Base-by-base conservation (phyloP, 1,139 yeast genomes). In the Hyphopichia wangnamkhiaoensis region DNA sequence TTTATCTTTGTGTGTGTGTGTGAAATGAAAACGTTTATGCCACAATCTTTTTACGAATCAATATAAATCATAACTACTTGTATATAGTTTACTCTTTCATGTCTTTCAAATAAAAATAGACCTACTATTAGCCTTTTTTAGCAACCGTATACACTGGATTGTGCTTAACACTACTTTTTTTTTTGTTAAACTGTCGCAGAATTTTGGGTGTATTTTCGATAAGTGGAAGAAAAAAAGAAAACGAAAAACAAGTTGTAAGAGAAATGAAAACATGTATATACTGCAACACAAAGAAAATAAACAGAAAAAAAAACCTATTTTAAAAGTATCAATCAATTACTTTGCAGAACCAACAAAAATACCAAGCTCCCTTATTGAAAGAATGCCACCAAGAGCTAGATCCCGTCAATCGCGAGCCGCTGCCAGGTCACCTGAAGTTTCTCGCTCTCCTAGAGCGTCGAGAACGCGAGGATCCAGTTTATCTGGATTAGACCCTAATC, bases 401-500 rank as follows among this genome's bases (percentile, higher is more conserved):
- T 33, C 45, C 21, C 45, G 46, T 21, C 20, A 27, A 18, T 21
- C 38, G 38, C 37, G 45, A 35, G 43, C 29, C 5, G 10, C 16
- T 25, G 23, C 12, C 3, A 33, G n/a, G n/a, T 34, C 46, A 7
- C 42, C 45, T 13, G 50, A 50, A 28, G 33, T 34, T 4, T 27
- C 41, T 15, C 37, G 48, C 12, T 46, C 59, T n/a, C 55, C 58
- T 9, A 44, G 61, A 21, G 42, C 50, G 6, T 37, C 59, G 4
- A 49, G 59, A 13, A 37, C 49, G n/a, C 50, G 49, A 33, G 45
- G 56, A 19, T 37, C 54, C 5, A 54, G 56, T 37, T 52, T 62
- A 26, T 55, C 67, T 2, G 68, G 66, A 2, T 47, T 62, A 45
- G 70, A 62, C 40, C 42, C 59, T 18, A 60, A 49, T 30, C 54